Conservation (phyloP, 768 basidiomycete genomes). For the Phaeotremella skinneri region DNA sequence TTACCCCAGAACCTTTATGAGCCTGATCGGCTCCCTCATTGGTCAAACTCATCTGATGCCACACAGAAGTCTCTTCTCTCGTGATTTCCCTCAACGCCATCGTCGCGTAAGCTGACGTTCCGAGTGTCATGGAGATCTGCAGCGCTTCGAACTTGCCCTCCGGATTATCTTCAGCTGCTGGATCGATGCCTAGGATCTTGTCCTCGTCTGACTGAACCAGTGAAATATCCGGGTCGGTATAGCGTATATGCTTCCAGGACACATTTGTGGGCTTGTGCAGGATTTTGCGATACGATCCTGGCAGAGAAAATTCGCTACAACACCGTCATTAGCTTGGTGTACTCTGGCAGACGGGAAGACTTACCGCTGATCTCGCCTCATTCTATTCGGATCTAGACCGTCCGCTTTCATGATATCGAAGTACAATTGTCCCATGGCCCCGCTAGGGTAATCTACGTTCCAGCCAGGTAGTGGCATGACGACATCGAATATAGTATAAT, state of each 20-base stretch:
- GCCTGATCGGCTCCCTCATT: constrained; percentile 45
- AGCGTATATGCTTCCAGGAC: constrained; percentile 76
- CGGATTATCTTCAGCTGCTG: constrained; percentile 58
- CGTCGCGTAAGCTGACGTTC: constrained; percentile 91
- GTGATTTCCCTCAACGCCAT: constrained; percentile 70
- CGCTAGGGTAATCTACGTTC: constrained; percentile 88
- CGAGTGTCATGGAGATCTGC: constrained; percentile 78
- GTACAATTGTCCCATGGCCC: constrained; percentile 80
- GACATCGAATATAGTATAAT: constrained; percentile 88
- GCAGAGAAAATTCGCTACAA: constrained; percentile 80
- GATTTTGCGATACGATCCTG: constrained; percentile 90
- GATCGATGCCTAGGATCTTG: constrained; percentile 70
- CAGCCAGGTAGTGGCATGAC: constrained; percentile 96
- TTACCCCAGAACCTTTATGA: constrained; percentile 23
- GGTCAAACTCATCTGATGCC: constrained; percentile 48
- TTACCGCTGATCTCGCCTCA: constrained; percentile 83
- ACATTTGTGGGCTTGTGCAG: constrained; percentile 78
- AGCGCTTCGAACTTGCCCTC: constrained; percentile 84
- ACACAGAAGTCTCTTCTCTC: constrained; percentile 46
- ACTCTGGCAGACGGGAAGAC: constrained; percentile 30
- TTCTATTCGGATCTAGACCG: constrained; percentile 79
- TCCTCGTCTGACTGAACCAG: constrained; percentile 96
- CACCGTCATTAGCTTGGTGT: constrained; percentile 16
- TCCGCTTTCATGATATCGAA: constrained; percentile 75
- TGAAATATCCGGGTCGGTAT: constrained; percentile 89